Evolutionary conservation across 371 early-diverging fungal species (phyloP), one percentile per base, ranked within the genome.

Genomic region (Lichtheimia corymbifera): DNA sequence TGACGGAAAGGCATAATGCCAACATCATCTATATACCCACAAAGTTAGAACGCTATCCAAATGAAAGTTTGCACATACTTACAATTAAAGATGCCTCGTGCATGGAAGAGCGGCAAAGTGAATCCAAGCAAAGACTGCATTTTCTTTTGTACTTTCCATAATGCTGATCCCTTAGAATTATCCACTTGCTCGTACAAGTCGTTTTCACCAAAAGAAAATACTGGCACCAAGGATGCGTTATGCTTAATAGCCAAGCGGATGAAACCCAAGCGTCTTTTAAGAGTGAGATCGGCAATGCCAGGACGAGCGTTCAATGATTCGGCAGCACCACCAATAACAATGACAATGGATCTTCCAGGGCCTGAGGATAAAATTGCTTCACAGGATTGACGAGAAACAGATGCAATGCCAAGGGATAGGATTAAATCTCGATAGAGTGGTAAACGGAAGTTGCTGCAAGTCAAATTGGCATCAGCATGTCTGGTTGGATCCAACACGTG

Each of bases 131-230:
- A 57, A 0, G 79, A 66, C 67, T 91, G 84, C 64, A 90, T 62
- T 62, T 78, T 71, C 41, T 82, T 79, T 61, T 92, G 91, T 40
- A 85, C 40, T n/a, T 69, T 53, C 35, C 80, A 83, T 5, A 89
- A 47, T 49, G 67, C 65, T 15, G 88, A 82, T 14, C 79, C 83
- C 22, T 73, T 42, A 43, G 66, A 53, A 53, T 83, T 85, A 61
- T 80, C 79, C 27, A 88, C 71, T 45, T 89, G 87, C 50, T 83
- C 82, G 61, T 86, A 93, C 13, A 93, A 62, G 35, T 93, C 91
- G 69, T 92, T 93, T 69, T 94, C 94, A 41, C 94, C 94, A 80
- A 94, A 93, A 0, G 85, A 82, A 63, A 89, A 85, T 0, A 87
- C 79, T 4, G 94, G 94, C 1, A 91, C 90, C 30, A 93, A 63